Conservation (phyloP, 208 protist species). For the Acanthamoeba royreba region DNA sequence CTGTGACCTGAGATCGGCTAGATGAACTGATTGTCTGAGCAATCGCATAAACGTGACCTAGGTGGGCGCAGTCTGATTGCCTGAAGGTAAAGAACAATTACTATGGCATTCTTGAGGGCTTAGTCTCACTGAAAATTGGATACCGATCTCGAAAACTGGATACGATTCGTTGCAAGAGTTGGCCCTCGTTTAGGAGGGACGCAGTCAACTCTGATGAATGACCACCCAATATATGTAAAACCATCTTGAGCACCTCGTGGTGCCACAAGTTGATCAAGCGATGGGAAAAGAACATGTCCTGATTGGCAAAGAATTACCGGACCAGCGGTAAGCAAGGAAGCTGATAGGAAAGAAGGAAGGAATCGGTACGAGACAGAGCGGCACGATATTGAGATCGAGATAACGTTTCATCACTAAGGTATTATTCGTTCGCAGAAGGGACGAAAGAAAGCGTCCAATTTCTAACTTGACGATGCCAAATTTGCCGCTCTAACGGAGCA, state of each 20-base stretch:
- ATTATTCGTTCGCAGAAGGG: not conserved
- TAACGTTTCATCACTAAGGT: not conserved
- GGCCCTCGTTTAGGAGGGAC: not conserved
- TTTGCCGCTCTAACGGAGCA: not conserved
- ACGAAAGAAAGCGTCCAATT: not conserved
- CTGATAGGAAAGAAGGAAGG: too few relatives aligned
- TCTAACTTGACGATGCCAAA: not conserved
- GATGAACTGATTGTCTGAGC: not conserved
- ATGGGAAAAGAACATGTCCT: not conserved
- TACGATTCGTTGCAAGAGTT: not conserved
- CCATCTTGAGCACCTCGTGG: conserved; percentile 14
- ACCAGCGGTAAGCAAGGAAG: not conserved
- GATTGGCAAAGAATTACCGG: not conserved
- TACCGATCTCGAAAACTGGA: not conserved
- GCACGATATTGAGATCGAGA: not conserved
- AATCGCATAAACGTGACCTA: not conserved
- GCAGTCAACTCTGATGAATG: not conserved
- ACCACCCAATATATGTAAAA: not conserved
- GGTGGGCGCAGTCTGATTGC: too few relatives aligned
- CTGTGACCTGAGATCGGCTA: not conserved
- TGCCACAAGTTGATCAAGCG: not conserved
- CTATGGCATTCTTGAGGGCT: too few relatives aligned
- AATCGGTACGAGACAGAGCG: not conserved
- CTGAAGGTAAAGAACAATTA: too few relatives aligned
- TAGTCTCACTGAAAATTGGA: too few relatives aligned